Evolutionary conservation across 2,329 filamentous ascomycete species (phyloP), one percentile per base, ranked within the genome.

Genomic region (Colletotrichum coccodes): DNA sequence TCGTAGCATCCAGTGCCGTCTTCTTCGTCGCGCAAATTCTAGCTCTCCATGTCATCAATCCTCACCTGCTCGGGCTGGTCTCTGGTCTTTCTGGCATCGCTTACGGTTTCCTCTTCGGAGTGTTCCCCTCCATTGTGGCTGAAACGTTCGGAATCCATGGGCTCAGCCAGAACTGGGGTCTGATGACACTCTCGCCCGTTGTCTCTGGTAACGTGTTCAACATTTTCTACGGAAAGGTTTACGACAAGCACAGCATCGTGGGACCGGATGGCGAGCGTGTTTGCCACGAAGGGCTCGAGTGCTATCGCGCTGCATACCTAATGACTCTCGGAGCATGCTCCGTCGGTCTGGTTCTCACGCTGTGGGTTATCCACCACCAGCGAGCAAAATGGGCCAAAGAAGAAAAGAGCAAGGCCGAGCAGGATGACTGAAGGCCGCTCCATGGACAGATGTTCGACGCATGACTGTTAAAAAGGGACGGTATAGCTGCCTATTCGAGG

Each of bases 111-210:
- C 86, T 98, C 0, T 98, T 98, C 73, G 96, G 96, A 38, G 95
- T 97, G 23, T 97, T 93, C 79, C 96, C 96, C 0, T 95, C 94
- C 14, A 90, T 98, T 21, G 89, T 93, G 11, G 94, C 95, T 7
- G 95, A 98, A 77, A 91, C 92, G 0, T 99, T 99, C 78, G 96
- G 96, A 8, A 92, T 98, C 30, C 88, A 91, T 70, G 95, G 95
- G 1, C 85, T 99, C 53, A 94, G 92, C 63, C 94, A 97, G 77
- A 99, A 98, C 76, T 99, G 96, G 95, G 96, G 96, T 16, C 92
- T 92, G 74, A 97, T 99, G 90, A 98, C 94, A 0, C 84, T 98
- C 54, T 92, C 94, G 3, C 95, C 95, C 0, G 94, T 97, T 3
- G 80, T 97, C 32, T 94, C 91, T 9, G 95, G 94, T 57, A 97